Evolutionary conservation across 2,329 filamentous ascomycete species (phyloP).

Genomic region (Amesomyces nigricolor): DNA sequence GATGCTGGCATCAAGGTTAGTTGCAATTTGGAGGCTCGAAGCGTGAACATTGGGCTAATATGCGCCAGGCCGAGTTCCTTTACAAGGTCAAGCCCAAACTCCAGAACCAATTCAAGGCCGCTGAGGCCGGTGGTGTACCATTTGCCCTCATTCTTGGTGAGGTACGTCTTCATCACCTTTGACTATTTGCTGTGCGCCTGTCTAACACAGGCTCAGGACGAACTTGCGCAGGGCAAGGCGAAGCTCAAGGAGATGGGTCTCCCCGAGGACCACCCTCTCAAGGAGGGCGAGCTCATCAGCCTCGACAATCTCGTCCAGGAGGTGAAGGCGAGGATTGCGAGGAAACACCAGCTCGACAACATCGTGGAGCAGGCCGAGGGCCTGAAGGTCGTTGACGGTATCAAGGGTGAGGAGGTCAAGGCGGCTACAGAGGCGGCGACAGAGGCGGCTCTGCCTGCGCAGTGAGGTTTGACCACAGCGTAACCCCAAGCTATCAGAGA

Average conservation of each 20-base stretch:
- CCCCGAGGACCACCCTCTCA: slow-evolving; percentile 77
- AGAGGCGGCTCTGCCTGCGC: slow-evolving; percentile 15
- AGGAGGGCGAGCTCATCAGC: slow-evolving; percentile 56
- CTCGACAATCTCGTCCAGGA: slow-evolving; percentile 24
- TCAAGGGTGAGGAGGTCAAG: slow-evolving; percentile 38
- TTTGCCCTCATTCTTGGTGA: slow-evolving; percentile 87
- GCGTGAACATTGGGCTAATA: background rate
- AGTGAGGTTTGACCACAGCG: background rate
- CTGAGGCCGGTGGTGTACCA: slow-evolving; percentile 72
- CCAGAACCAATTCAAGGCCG: slow-evolving; percentile 83
- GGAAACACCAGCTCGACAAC: slow-evolving; percentile 41
- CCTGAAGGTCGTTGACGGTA: slow-evolving; percentile 42
- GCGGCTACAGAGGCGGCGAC: slow-evolving; percentile 23
- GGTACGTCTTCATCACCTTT: slow-evolving; percentile 11
- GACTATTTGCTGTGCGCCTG: background rate
- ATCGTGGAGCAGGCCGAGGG: slow-evolving; percentile 41
- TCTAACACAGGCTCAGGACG: slow-evolving; percentile 45
- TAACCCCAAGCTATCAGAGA: too few relatives aligned
- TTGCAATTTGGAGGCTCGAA: background rate
- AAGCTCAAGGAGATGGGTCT: slow-evolving; percentile 77
- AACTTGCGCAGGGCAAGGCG: slow-evolving; percentile 75
- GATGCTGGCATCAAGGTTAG: slow-evolving; percentile 69
- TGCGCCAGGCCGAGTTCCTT: slow-evolving; percentile 64
- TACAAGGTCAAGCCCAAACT: slow-evolving; percentile 91
- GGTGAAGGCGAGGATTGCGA: slow-evolving; percentile 32